These are phyloP conservation scores for Ceratobasidium sp. DNA, from an alignment of 1,284 basidiomycete species.

Conservation along the genomic window DNA sequence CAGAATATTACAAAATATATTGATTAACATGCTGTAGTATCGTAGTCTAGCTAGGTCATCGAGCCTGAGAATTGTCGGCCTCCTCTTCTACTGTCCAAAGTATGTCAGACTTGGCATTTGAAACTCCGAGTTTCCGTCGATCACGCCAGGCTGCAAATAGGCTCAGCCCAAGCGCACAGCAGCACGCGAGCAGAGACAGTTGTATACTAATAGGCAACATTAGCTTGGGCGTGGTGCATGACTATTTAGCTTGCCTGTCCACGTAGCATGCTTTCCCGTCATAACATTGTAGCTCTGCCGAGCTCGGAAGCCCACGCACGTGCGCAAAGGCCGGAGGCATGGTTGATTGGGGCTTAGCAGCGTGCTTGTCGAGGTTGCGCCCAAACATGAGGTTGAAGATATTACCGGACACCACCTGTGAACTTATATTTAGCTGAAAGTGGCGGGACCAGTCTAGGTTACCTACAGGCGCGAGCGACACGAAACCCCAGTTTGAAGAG, in stretches of 20 bases:
- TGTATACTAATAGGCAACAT: slow-evolving; percentile 32
- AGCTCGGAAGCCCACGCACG: slow-evolving; percentile 34
- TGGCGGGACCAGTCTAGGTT: too few species aligned
- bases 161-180: slow-evolving; percentile 45
- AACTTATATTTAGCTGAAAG: not conserved
- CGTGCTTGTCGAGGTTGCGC: slow-evolving; percentile 80
- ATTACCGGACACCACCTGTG: slow-evolving; percentile 74
- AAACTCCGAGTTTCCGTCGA: slow-evolving; percentile 5
- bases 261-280: slow-evolving; percentile 48
- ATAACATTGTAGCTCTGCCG: slow-evolving; percentile 46
- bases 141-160: slow-evolving; percentile 48
- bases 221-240: not conserved
- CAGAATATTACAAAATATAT: not conserved
- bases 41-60: not conserved
- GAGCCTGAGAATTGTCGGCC: not conserved
- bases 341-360: slow-evolving; percentile 50
- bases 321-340: not conserved
- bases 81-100: slow-evolving; percentile 43
- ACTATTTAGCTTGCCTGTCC: slow-evolving; percentile 35
- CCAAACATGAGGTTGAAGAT: slow-evolving; percentile 89
- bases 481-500: slow-evolving; percentile 89
- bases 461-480: slow-evolving; percentile 77
- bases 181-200: slow-evolving; percentile 42
- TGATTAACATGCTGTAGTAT: slow-evolving; percentile 3
- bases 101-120: slow-evolving; percentile 17